Evolutionary conservation across 2,329 filamentous ascomycete species (phyloP), one percentile per base, ranked within the genome.

Genomic region (Paracoccidioides lutzii): DNA sequence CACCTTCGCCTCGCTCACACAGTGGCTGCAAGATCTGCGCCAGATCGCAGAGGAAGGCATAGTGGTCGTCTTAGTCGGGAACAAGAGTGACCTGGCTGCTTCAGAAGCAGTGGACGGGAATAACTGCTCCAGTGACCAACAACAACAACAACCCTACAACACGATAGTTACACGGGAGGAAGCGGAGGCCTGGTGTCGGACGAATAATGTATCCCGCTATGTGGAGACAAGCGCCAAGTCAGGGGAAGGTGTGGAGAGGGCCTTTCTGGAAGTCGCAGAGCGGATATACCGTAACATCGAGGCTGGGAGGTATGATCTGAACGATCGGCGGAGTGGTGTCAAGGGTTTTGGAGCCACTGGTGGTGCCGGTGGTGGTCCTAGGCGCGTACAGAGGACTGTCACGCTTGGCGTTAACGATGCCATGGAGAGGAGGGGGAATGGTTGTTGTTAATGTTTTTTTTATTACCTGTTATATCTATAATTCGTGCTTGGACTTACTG

Each of bases 271-370:
- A 66, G 90, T 97, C 12, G 90, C 93, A 22, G 90, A 96, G 76
- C 80, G 90, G 70, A 97, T 98, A 75, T 95, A 94, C 68, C 84
- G 91, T 69, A 97, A 97, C 66, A 96, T 98, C 59, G 89, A 96
- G 75, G 88, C 88, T 1, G 93, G 93, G 9, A 88, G 83, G 68
- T 97, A 97, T 69, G 90, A 98, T 72, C 75, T 97, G 62, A 95
- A 95, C 67, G 91, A 97, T 71, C 80, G 91, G 66, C 81, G 90
- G 67, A 91, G 87, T 59, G 93, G 93, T 32, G 90, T 98, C 59
- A 97, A 96, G 72, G 84, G 69, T 14, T 76, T 71, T 60, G 74
- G 72, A 28, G 70, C 70, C 32, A 71, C 71, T 4, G 67, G 66
- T 4, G 69, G 70, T 45, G 59, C 61, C 41, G 61, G 65, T 50